phyloP scores from a whole-genome alignment of 352 stramenopile species.

The Globisporangium okanoganense region DNA sequence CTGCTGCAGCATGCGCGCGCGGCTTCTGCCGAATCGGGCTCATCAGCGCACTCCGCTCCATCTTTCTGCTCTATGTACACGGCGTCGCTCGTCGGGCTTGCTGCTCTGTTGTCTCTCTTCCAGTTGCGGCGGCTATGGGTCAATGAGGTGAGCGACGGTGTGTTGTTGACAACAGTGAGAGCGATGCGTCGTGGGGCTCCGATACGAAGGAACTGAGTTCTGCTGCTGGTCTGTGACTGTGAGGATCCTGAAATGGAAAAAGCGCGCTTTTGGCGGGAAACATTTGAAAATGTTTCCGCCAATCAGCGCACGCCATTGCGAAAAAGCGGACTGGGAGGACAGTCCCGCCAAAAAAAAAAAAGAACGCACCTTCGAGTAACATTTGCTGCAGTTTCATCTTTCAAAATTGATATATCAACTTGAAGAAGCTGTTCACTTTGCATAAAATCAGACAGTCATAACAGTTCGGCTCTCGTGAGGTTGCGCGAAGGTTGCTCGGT shows the following conservation, averaged over 20 bases:
- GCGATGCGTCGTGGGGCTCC: not conserved
- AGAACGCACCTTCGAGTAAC: conserved; percentile 4
- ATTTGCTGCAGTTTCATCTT: conserved; percentile 1
- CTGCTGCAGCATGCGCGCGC: conserved; percentile 1
- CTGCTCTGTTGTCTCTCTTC: not conserved
- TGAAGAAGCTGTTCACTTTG: too few species aligned
- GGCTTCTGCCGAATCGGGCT: conserved; percentile 32
- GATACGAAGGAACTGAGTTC: conserved; percentile 5
- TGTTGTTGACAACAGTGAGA: not conserved
- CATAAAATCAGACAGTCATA: too few species aligned
- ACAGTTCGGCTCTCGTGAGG: too few species aligned
- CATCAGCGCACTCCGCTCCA: conserved; percentile 37
- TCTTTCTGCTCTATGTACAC: conserved; percentile 9
- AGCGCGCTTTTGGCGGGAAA: conserved; percentile 15
- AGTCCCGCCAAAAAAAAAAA: conserved; percentile 8
- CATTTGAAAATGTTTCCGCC: conserved; percentile 18
- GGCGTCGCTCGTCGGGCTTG: not conserved
- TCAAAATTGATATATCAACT: too few species aligned
- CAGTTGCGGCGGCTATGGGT: not conserved
- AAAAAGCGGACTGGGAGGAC: too few species aligned
- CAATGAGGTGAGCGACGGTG: not conserved
- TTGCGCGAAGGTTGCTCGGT: too few species aligned
- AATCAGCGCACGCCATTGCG: conserved; percentile 25
- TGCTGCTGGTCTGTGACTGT: not conserved
- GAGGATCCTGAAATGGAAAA: not conserved